Evolutionary conservation across 2,329 filamentous ascomycete species (phyloP), one percentile per base, ranked within the genome.

Genomic region (Thielaviopsis populi): DNA sequence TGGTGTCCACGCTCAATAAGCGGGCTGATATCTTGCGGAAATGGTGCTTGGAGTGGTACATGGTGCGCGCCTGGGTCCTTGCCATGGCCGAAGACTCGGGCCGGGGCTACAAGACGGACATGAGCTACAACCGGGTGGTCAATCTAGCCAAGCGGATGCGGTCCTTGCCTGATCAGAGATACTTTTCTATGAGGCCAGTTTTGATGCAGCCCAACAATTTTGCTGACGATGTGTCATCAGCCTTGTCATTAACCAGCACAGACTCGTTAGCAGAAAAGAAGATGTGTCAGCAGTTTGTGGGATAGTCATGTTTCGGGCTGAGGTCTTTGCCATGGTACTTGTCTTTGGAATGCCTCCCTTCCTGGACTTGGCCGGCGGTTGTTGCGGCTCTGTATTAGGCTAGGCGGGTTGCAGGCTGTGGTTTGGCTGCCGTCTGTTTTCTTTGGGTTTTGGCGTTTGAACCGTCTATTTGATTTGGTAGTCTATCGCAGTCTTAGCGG

Each of bases 91-190:
- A 63, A 46, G 58, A 63, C 41, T 37, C 46, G n/a, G 53, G 41
- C 42, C 61, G 50, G 15, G 61, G 61, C 10, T 61, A 61, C 40
- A 58, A 50, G 22, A 66, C 48, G 22, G 56, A 61, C 46, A 63
- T 66, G 62, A 40, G 64, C 22, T 66, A 66, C 41, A 66, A 66
- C 59, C 61, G 64, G 2, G 59, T 61, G 24, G 48, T 66, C 2
- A 33, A 66, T n/a, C 41, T 66, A 33, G 59, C 58, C 13, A 66
- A 66, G 17, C 56, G 61, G 1, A 59, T 56, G 30, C 64, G 64
- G n/a, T 61, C 64, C 13, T 19, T 66, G 8, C 58, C 61, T 11
- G 64, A 66, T 17, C 61, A 63, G 40, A 42, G 41, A 13, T 66
- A 66, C 50, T 66, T 66, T 63, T 63, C 61, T 4, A 62, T 63